Evolutionary conservation across 352 stramenopile genomes (phyloP), one percentile per base, ranked within the genome.

Genomic region (Phytophthora capsici): DNA sequence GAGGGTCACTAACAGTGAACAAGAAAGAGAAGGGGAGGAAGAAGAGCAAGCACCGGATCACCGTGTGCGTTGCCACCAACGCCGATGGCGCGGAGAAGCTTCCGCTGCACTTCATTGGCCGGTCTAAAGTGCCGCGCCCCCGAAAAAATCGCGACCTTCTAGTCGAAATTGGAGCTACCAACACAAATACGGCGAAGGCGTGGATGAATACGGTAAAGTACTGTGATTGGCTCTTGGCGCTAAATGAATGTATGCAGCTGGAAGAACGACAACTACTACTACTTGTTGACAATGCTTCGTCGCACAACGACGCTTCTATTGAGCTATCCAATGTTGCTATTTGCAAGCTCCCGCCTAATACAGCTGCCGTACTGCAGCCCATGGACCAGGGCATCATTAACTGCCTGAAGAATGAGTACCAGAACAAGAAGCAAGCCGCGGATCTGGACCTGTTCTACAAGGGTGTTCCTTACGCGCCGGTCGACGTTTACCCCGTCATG

Each of bases 301-400:
- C 40, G 7, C 40, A 46, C n/a, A 26, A 26, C 12, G 40, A 46
- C 32, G 17, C 25, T 2, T 0, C 17, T 14, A 7, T 13, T 4
- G 40, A 46, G 17, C 40, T 46, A 3, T 14, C 40, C 2, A 46
- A 46, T 8, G 40, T 46, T 14, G 4, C 2, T 3, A 19, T 46
- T 6, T 17, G 16, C 40, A 38, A 38, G 7, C 14, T 38, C 4
- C 32, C 32, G 16, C 32, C 32, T 6, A 38, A 38, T 10, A 38
- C 14, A 10, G 16, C 32, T 12, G 32, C 50, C 9, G 22, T 43
- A 4, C 30, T 76, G 17, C 68, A 71, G 23, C 58, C 56, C 1
- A 65, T 64, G 30, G 68, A 75, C n/a, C 53, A 68, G 47, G 51
- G 49, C 1, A 44, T 71, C 12, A 66, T 69, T 51, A 72, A 68